Base-by-base conservation (phyloP, 2,329 filamentous ascomycete genomes). In the Furcasterigmium furcatum region DNA sequence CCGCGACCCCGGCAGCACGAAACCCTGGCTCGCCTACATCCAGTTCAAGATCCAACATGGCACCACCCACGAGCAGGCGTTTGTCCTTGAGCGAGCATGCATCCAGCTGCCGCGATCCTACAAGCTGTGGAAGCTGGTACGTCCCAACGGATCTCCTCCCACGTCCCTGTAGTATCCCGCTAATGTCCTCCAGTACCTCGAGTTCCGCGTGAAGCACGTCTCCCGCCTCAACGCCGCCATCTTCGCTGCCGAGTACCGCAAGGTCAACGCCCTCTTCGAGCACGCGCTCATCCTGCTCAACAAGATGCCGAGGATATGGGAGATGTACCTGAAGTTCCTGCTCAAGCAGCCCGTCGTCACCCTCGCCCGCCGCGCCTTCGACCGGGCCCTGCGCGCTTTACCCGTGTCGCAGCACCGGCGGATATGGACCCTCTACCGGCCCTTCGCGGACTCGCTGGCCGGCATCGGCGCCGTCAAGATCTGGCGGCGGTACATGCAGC, bases 221-320 rank as follows among this genome's bases (percentile, higher is more conserved):
- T 76, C 82, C 50, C 87, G 85, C 61, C 82, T 92, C 55, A 97
- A 96, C 64, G 84, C 92, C 12, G 87, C 88, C 46, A 78, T 84
- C 46, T 90, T 88, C 64, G 82, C 82, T 43, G 72, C 80, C 48
- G 91, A 99, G 61, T 97, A 87, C 68, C 80, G 84, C 61, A 99
- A 97, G 68, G 91, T 97, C 63, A 99, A 99, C 64, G 79, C 88
- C 44, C 81, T 97, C 34, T 99, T 96, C 63, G 94, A 99, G 70
- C 82, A 89, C 56, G 91, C 94, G 4, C 73, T 99, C 43, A 88
- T 96, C 47, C 77, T 99, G 34, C 79, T 99, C 51, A 96, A 99
- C 71, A 99, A 99, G 71, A 99, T 99, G 94, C 94, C 95, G 20
- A 82, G 84, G 55, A 94, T 99, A 62, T 99, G 94, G 95, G 91